Percentiles rank a stretch among this genome's conserved stretches.
Conservation (phyloP, 495 filamentous ascomycete genomes). For the Hypomontagnella submonticulosa region DNA sequence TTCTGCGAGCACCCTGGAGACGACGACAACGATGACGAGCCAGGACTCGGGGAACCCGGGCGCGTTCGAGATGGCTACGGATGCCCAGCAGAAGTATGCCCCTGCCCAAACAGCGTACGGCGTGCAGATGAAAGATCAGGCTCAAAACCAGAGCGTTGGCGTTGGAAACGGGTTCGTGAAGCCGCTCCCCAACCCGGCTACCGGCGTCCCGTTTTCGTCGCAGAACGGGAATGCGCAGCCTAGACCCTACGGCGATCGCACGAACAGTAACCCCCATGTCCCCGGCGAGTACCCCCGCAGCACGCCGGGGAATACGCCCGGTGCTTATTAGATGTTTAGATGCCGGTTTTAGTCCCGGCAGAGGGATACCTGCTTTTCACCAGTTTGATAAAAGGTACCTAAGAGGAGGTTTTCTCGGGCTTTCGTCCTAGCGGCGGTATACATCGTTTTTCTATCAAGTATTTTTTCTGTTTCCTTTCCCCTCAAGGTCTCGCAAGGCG, state of each 20-base stretch:
- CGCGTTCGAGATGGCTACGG: slow-evolving; percentile 39
- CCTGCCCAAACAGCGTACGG: slow-evolving; percentile 32
- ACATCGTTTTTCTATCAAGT: slow-evolving; percentile 21
- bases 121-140: slow-evolving; percentile 17
- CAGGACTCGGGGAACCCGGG: slow-evolving; percentile 45
- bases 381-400: neutral
- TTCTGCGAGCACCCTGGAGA: slow-evolving; percentile 21
- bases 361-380: neutral
- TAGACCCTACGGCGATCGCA: slow-evolving; percentile 41
- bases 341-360: neutral
- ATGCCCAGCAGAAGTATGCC: slow-evolving; percentile 37
- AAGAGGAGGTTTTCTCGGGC: neutral
- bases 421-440: slow-evolving; percentile 4
- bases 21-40: slow-evolving; percentile 34
- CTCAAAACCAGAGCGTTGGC: neutral
- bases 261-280: slow-evolving; percentile 61
- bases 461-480: slow-evolving; percentile 1
- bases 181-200: slow-evolving; percentile 16
- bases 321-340: slow-evolving; percentile 20
- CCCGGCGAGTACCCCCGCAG: slow-evolving; percentile 67
- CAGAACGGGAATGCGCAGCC: slow-evolving; percentile 34
- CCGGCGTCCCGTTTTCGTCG: slow-evolving; percentile 14
- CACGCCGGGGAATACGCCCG: slow-evolving; percentile 33
- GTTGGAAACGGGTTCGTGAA: slow-evolving; percentile 31
- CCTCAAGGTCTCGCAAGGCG: slow-evolving; percentile 17